phyloP scores from a whole-genome alignment of 345 rosid species.

The Salix purpurea region DNA sequence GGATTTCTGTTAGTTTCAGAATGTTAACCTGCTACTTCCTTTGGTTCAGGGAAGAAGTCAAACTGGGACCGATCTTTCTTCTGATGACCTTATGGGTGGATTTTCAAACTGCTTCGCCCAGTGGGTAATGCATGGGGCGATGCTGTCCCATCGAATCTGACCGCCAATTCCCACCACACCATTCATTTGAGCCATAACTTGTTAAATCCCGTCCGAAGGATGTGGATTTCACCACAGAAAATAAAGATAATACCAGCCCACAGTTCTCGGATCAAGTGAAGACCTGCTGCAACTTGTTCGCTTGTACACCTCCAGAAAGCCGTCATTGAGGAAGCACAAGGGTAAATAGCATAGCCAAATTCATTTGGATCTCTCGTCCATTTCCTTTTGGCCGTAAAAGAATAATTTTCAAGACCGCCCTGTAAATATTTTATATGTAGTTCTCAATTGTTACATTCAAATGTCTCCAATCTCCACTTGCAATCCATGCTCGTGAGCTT shows the following conservation, averaged over 20 bases:
- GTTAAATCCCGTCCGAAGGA: slow-evolving; percentile 56
- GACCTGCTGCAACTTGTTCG: not conserved
- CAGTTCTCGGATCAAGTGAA: not conserved
- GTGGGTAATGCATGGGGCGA: slow-evolving; percentile 70
- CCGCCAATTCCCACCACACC: not conserved
- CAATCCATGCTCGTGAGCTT: too few relatives aligned
- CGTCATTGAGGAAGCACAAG: slow-evolving; percentile 1
- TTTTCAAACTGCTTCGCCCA: slow-evolving; percentile 46
- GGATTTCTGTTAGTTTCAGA: not conserved
- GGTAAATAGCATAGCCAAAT: slow-evolving; percentile 18
- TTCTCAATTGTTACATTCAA: not conserved
- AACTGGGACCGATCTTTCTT: slow-evolving; percentile 6
- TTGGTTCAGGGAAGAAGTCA: slow-evolving; percentile 41
- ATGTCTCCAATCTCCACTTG: not conserved
- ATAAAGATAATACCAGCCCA: not conserved
- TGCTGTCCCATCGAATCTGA: slow-evolving; percentile 25
- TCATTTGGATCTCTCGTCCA: slow-evolving; percentile 10
- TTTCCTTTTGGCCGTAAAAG: not conserved
- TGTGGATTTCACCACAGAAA: slow-evolving; percentile 25
- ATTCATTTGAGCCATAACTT: slow-evolving; percentile 9
- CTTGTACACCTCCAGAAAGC: slow-evolving; percentile 1
- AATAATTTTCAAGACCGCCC: not conserved
- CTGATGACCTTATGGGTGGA: slow-evolving; percentile 17
- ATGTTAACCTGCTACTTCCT: not conserved
- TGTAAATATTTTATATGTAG: slow-evolving; percentile 28